Evolutionary conservation across 2,329 filamentous ascomycete genomes (phyloP).

Genomic region (Colletotrichum cordylinicola): DNA sequence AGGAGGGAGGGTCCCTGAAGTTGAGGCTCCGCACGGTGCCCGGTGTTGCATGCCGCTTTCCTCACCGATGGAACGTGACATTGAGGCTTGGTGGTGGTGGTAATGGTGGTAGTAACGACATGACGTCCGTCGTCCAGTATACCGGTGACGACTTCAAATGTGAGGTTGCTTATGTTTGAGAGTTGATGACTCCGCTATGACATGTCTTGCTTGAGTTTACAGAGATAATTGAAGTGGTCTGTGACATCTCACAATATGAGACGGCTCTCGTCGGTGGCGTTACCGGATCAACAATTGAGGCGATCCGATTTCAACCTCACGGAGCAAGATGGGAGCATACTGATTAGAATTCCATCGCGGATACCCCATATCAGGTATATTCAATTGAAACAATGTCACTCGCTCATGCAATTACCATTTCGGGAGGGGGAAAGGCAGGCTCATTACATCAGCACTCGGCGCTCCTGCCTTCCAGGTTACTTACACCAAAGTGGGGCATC

Average conservation of each 20-base stretch:
- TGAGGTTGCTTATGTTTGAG: not conserved
- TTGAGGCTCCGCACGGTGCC: conserved; percentile 5
- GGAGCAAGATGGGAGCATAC: not conserved
- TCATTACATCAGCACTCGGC: not conserved
- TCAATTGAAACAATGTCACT: not conserved
- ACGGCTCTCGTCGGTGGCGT: not conserved
- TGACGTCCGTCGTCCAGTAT: not conserved
- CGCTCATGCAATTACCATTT: not conserved
- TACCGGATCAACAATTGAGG: not conserved
- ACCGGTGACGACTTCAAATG: not conserved
- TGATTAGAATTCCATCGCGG: not conserved
- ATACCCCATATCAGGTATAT: not conserved
- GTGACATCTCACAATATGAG: not conserved
- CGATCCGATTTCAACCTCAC: not conserved
- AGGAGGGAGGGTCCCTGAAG: not conserved
- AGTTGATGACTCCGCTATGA: not conserved
- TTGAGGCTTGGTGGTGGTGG: not conserved
- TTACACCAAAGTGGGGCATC: not conserved
- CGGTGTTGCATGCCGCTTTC: not conserved
- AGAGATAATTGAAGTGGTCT: not conserved
- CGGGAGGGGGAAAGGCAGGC: not conserved
- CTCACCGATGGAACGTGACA: conserved; percentile 20
- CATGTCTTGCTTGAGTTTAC: not conserved
- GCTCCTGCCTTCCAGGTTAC: not conserved
- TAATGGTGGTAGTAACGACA: not conserved